Conservation (phyloP, 768 basidiomycete genomes). For the Suillus occidentalis region DNA sequence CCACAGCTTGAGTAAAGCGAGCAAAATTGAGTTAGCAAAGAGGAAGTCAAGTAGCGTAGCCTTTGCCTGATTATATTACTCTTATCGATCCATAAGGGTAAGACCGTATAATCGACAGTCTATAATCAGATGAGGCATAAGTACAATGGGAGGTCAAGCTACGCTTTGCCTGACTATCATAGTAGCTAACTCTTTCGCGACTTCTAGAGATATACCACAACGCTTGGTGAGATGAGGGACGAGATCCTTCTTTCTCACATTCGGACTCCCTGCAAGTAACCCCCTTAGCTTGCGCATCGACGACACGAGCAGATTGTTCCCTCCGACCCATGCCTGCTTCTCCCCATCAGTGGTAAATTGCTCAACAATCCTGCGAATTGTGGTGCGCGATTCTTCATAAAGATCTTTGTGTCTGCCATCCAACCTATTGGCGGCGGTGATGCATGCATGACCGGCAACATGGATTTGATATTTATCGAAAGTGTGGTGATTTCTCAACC, state of each 20-base stretch:
- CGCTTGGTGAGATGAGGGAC: conserved; percentile 21
- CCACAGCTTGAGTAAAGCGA: not conserved
- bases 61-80: too few species aligned
- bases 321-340: conserved; percentile 8
- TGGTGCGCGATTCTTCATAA: conserved; percentile 34
- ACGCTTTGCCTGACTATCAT: conserved; percentile 22
- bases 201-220: conserved; percentile 27
- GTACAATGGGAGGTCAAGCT: too few species aligned
- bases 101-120: too few species aligned
- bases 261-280: conserved; percentile 13
- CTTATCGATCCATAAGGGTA: too few species aligned
- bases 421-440: conserved; percentile 36
- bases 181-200: conserved; percentile 20
- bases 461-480: conserved; percentile 17
- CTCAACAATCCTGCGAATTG: conserved; percentile 23
- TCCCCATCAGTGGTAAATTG: not conserved
- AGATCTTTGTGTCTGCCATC: conserved; percentile 22
- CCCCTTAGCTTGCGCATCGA: conserved; percentile 12
- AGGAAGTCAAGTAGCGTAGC: not conserved
- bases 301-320: conserved; percentile 16
- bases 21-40: not conserved
- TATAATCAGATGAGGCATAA: too few species aligned
- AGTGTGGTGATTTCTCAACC: conserved; percentile 24
- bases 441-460: conserved; percentile 37
- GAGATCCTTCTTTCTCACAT: conserved; percentile 18